Evolutionary conservation across 83 land plant genomes (phyloP).

Genomic region (Picea mariana): DNA sequence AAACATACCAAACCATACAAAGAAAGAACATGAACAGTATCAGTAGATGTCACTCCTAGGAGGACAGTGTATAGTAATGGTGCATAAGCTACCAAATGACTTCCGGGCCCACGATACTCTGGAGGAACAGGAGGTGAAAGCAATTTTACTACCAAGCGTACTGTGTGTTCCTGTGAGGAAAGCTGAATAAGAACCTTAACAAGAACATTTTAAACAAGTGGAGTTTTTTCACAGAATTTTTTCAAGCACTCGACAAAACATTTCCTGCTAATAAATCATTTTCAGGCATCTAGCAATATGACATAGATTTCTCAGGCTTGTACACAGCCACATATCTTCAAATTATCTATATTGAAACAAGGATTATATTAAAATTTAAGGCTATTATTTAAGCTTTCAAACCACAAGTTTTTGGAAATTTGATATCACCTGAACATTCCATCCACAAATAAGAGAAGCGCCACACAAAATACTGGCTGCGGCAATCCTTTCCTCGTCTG

Average conservation of each 20-base stretch:
- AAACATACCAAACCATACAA: slow-evolving; percentile 79
- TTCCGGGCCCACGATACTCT: slow-evolving; percentile 35
- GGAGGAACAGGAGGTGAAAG: slow-evolving; percentile 45
- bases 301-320: no score
- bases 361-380: neutral
- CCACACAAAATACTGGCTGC: slow-evolving; percentile 85
- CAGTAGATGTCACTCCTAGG: slow-evolving; percentile 67
- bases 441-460: slow-evolving; percentile 73
- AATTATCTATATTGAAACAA: neutral
- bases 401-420: neutral
- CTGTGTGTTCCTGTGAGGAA: slow-evolving; percentile 47
- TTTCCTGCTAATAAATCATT: neutral
- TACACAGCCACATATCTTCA: neutral
- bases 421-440: slow-evolving; percentile 96
- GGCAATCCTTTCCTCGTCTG: slow-evolving; percentile 73
- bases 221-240: no score
- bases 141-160: slow-evolving; percentile 36
- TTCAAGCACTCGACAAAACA: neutral
- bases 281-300: no score
- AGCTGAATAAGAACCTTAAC: neutral
- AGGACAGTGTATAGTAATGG: slow-evolving; percentile 73
- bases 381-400: neutral
- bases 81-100: slow-evolving; percentile 63
- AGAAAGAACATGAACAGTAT: slow-evolving; percentile 80
- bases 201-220: neutral